Evolutionary conservation across 306 rosid genomes (phyloP), one percentile per base, ranked within the genome.

Genomic region (Gleditsia sinensis): DNA sequence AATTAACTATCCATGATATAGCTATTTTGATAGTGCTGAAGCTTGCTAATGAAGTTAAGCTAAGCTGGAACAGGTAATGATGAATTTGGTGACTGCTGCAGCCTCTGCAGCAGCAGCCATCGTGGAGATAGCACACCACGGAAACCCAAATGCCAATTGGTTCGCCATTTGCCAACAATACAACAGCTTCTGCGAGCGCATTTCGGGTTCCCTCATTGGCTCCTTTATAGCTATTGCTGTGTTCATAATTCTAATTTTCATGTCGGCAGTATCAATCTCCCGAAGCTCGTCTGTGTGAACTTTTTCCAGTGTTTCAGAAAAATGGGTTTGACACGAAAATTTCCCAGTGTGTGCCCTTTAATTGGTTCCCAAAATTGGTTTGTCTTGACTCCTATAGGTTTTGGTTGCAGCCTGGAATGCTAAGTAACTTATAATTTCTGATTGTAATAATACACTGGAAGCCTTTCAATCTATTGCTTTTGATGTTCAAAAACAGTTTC

Each of bases 41-140:
- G n/a, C n/a, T n/a, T n/a, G n/a, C n/a, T n/a, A n/a, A n/a, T n/a
- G n/a, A n/a, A n/a, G n/a, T n/a, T n/a, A n/a, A n/a, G n/a, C n/a
- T n/a, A n/a, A n/a, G n/a, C n/a, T n/a, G n/a, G n/a, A 27, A 11
- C 28, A 61, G 67, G 27, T 3, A 9, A 48, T 87, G 85, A 59
- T 76, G 83, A 83, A 71, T 45, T 77, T 89, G 59, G 61, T 87
- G 1, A 64, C 85, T 16, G 76, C 83, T 1, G 91, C 72, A 19
- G 90, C 90, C 1, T 75, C 91, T 0, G 81, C 94, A 1, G 91
- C 94, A 1, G 43, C 88, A 20, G 85, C 87, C 0, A 83, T 83
- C 3, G 87, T 87, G 19, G 62, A 27, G 67, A 9, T 83, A 54
- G 91, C 91, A 4, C 88, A 89, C 60, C 14, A 83, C 6, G 95